These are phyloP conservation scores for Fusarium sp. DNA, from an alignment of 2,329 filamentous ascomycete species.

Conservation along the genomic window DNA sequence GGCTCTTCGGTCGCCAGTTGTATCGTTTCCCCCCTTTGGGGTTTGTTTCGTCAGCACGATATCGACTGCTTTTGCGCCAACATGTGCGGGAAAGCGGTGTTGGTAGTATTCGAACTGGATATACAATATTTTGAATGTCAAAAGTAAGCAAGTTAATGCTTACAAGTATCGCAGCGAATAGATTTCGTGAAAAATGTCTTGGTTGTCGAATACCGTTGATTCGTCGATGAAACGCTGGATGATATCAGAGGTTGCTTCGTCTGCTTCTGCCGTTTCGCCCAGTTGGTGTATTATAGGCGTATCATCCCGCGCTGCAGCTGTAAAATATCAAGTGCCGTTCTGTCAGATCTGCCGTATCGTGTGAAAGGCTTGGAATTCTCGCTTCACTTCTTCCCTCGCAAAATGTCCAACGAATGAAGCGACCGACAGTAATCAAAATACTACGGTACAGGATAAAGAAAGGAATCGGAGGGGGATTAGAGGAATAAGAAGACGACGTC, in stretches of 20 bases:
- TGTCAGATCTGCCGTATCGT: slow-evolving; percentile 7
- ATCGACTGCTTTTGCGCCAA: slow-evolving; percentile 35
- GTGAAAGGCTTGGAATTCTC: slow-evolving; percentile 1
- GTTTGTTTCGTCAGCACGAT: slow-evolving; percentile 40
- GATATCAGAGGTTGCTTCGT: slow-evolving; percentile 20
- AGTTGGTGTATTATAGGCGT: slow-evolving; percentile 18
- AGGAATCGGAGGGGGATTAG: slow-evolving; percentile 16
- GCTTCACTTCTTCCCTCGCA: slow-evolving; percentile 14
- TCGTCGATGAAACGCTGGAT: slow-evolving; percentile 8
- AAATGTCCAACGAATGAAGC: neutral
- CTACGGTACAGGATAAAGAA: slow-evolving; percentile 15
- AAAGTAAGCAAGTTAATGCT: slow-evolving; percentile 1
- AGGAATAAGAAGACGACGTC: slow-evolving; percentile 38
- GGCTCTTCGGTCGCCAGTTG: slow-evolving; percentile 28
- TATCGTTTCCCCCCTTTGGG: slow-evolving; percentile 32
- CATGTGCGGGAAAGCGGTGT: slow-evolving; percentile 41
- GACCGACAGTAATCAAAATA: slow-evolving; percentile 16
- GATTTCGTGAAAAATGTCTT: neutral
- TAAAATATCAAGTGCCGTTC: slow-evolving; percentile 1
- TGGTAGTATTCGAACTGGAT: slow-evolving; percentile 1
- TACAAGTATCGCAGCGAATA: slow-evolving; percentile 4
- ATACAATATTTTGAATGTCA: slow-evolving; percentile 3
- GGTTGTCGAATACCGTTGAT: slow-evolving; percentile 10
- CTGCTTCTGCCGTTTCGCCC: slow-evolving; percentile 9
- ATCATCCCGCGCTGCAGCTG: slow-evolving; percentile 15